Conservation (phyloP, 1,139 yeast genomes). For the Diutina siamensis region DNA sequence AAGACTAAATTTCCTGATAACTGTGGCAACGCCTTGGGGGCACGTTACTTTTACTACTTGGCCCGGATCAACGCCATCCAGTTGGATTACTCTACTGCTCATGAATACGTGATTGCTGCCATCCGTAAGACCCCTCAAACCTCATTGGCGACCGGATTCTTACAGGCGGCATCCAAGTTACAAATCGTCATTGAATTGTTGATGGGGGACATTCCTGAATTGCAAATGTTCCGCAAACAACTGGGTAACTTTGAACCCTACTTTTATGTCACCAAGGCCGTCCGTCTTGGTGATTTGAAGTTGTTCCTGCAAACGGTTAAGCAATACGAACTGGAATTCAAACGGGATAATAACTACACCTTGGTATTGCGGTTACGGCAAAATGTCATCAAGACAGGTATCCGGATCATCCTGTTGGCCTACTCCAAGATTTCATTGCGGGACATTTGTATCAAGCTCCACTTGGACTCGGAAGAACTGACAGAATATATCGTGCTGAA, state of each 20-base stretch:
- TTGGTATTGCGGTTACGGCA: conserved; percentile 86
- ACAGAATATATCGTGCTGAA: conserved; percentile 96
- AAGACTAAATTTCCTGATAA: conserved; percentile 80
- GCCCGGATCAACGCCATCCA: conserved; percentile 88
- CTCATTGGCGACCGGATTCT: conserved; percentile 69
- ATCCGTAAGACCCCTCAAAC: conserved; percentile 97
- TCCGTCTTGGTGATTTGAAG: conserved; percentile 80
- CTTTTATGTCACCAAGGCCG: conserved; percentile 82
- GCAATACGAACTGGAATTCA: conserved; percentile 50
- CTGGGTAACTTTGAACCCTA: conserved; percentile 59
- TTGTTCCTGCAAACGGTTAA: conserved; percentile 67
- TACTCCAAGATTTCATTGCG: conserved; percentile 85
- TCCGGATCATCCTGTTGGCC: conserved; percentile 82
- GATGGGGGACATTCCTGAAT: conserved; percentile 97
- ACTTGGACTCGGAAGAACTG: conserved; percentile 86
- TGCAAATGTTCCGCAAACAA: conserved; percentile 52
- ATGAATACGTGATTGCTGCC: conserved; percentile 83
- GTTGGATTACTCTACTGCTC: conserved; percentile 84
- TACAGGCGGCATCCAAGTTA: conserved; percentile 84
- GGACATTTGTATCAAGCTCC: conserved; percentile 83
- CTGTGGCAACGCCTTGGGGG: conserved; percentile 81
- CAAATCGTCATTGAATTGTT: conserved; percentile 81
- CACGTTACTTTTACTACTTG: conserved; percentile 83
- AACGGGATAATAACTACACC: conserved; percentile 72
- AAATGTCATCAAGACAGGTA: conserved; percentile 96